phyloP scores from a whole-genome alignment of 192 early-diverging fungal genomes.

The Linnemannia hyalina region DNA sequence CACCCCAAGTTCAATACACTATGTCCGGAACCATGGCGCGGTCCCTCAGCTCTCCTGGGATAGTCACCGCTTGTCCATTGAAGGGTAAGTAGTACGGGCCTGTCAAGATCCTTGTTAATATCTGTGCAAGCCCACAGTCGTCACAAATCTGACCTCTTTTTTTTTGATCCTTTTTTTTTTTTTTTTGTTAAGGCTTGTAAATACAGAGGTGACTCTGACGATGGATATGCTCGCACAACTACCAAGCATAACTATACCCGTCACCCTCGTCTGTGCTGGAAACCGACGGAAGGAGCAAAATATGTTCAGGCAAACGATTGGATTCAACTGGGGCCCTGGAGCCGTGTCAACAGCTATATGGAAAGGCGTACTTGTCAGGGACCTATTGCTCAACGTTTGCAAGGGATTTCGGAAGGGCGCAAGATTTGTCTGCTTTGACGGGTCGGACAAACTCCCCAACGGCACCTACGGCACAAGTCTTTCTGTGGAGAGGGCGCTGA shows the following conservation, averaged over 20 bases:
- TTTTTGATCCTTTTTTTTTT: no score
- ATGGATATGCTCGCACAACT: conserved; percentile 66
- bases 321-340: conserved; percentile 75
- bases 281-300: conserved; percentile 81
- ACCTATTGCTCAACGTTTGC: conserved; percentile 60
- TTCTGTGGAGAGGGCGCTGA: conserved; percentile 72
- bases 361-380: conserved; percentile 69
- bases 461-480: conserved; percentile 85
- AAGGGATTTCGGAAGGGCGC: conserved; percentile 39
- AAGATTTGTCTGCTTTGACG: conserved; percentile 69
- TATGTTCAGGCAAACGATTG: conserved; percentile 69
- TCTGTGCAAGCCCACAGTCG: background rate
- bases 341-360: conserved; percentile 69
- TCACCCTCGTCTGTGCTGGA: conserved; percentile 75
- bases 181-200: conserved; percentile 58
- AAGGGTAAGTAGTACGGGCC: conserved; percentile 43
- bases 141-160: background rate
- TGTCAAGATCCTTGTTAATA: background rate
- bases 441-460: conserved; percentile 71
- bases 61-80: conserved; percentile 57
- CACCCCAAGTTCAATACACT: conserved; percentile 72
- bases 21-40: conserved; percentile 79
- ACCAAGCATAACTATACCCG: conserved; percentile 61
- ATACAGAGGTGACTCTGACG: conserved; percentile 56
- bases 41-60: conserved; percentile 68